Evolutionary conservation across 495 filamentous ascomycete species (phyloP).

Genomic region (Letharia lupina): DNA sequence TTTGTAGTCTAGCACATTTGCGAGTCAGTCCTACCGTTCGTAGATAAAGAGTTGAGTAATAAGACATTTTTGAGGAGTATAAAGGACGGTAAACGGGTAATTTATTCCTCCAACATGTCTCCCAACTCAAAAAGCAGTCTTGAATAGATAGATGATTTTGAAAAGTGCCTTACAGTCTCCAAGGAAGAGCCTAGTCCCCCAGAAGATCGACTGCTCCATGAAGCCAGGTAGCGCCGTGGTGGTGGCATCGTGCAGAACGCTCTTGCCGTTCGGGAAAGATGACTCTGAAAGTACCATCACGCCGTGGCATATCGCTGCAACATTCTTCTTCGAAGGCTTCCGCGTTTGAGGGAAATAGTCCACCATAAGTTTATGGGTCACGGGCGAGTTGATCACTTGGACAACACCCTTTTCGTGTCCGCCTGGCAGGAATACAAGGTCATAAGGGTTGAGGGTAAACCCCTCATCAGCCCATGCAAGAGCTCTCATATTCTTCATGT

Average conservation of each 20-base stretch:
- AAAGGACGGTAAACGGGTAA: no score
- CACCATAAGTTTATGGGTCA: constrained; percentile 38
- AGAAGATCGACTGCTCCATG: constrained; percentile 44
- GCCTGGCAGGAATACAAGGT: constrained; percentile 45
- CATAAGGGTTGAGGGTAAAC: constrained; percentile 39
- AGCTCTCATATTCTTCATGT: constrained; percentile 36
- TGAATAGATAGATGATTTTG: neutral
- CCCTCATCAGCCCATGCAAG: constrained; percentile 40
- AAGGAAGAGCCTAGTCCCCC: constrained; percentile 41
- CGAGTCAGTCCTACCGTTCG: no score
- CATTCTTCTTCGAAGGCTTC: constrained; percentile 38
- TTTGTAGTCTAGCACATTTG: constrained; percentile 33
- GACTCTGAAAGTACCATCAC: constrained; percentile 44
- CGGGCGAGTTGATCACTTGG: constrained; percentile 45
- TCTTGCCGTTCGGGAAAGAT: constrained; percentile 34
- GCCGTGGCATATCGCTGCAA: constrained; percentile 47
- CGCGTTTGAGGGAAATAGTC: constrained; percentile 43
- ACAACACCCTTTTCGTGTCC: constrained; percentile 46
- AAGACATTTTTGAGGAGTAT: no score
- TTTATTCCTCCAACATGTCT: neutral
- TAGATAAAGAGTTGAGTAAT: no score
- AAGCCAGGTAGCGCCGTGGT: constrained; percentile 44
- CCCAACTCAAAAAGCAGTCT: neutral
- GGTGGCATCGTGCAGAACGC: constrained; percentile 39
- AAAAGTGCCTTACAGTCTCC: constrained; percentile 33